Percentiles rank a stretch among this genome's conserved stretches.
These are phyloP conservation scores for Epichloe coenophiala DNA, from an alignment of 2,329 filamentous ascomycete species.

Conservation along the genomic window DNA sequence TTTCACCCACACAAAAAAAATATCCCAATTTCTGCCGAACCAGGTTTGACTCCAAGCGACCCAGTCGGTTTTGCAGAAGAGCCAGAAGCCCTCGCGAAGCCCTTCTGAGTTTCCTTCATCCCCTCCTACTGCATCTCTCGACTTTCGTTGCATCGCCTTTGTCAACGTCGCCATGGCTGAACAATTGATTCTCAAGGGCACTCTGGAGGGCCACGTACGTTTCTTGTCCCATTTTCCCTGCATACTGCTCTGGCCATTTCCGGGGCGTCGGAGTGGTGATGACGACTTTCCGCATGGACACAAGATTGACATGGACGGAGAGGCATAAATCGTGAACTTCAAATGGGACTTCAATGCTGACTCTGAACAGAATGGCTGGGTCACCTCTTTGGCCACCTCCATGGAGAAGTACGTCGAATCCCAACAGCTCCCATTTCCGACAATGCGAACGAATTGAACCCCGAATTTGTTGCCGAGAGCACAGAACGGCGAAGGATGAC, in stretches of 20 bases:
- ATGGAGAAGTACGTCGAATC: constrained; percentile 75
- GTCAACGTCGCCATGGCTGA: constrained; percentile 59
- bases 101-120: constrained; percentile 19
- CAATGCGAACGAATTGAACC: constrained; percentile 1
- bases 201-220: constrained; percentile 90
- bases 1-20: constrained; percentile 38
- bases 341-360: constrained; percentile 10
- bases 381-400: constrained; percentile 95
- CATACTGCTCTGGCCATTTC: constrained; percentile 4
- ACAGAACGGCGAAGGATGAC: neutral
- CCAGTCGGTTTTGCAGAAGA: constrained; percentile 14
- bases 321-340: neutral
- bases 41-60: constrained; percentile 8
- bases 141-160: constrained; percentile 24
- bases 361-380: constrained; percentile 69
- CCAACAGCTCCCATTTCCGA: neutral
- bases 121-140: constrained; percentile 19
- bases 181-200: constrained; percentile 91
- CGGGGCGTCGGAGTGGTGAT: constrained; percentile 2
- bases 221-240: constrained; percentile 13
- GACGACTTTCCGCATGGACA: neutral
- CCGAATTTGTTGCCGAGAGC: neutral
- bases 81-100: constrained; percentile 12
- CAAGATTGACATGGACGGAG: neutral
- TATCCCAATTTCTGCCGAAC: constrained; percentile 25